Base-by-base conservation (phyloP, 164 flowering plant genomes). In the Berberis vulgaris region DNA sequence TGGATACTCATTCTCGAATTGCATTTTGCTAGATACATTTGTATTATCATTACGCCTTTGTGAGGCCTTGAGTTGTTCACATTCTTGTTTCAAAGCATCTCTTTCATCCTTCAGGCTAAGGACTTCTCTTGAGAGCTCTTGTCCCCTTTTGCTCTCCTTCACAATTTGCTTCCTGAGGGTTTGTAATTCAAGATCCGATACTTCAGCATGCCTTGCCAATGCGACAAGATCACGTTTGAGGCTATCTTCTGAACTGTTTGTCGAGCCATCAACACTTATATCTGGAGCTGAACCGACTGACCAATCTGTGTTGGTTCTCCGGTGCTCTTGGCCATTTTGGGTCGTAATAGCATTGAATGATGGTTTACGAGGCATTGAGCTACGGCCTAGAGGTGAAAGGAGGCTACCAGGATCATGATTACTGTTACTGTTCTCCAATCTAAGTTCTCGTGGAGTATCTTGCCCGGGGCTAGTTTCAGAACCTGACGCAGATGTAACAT, bases 151-250 rank as follows among this genome's bases (percentile, higher is more conserved):
- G 69, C 85, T 74, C 77, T 95, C 99, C 70, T 91, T 91, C 49
- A 87, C 86, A 65, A 94, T 81, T 70, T 94, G 96, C 78, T 86
- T 94, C 39, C 96, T 73, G 2, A 95, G 88, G 8, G 90, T 84
- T 77, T 89, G 97, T 52, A 95, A 57, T 77, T 95, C 99, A 60
- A 95, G 54, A 46, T 83, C 97, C 7, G 92, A 83, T 45, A 89
- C 61, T 65, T 87, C 87, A 1, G 77, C 88, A 69, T 83, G 96
- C 69, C 97, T 79, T 6, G 85, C 69, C 73, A 91, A 77, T 64
- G 67, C 73, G 67, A 70, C 52, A 41, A 91, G 68, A 39, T 91
- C 86, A 59, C 72, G 72, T 66, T 78, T 81, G 45, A 92, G 88
- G 66, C 49, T 46, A 8, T 46, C 49, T 46, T 46, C 49, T 46